Evolutionary conservation across 345 rosid species (phyloP).

Genomic region (Eutrema heterophyllum): DNA sequence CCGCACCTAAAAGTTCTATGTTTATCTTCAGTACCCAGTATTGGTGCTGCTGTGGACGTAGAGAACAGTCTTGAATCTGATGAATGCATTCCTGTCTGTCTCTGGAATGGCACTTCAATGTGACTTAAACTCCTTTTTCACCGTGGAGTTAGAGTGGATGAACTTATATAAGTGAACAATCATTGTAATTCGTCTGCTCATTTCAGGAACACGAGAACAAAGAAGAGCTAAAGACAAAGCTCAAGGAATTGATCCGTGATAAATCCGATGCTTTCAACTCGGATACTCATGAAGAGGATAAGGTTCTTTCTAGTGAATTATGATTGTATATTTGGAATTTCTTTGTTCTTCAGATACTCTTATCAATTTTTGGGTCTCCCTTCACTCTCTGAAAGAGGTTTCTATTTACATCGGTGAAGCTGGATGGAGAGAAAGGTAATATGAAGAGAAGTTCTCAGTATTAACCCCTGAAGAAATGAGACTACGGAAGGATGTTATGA

Average conservation of each 20-base stretch:
- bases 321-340: not conserved
- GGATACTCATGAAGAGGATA: constrained; percentile 65
- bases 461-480: constrained; percentile 57
- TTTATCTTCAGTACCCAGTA: constrained; percentile 56
- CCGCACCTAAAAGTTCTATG: constrained; percentile 43
- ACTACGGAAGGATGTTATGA: constrained; percentile 84
- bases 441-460: constrained; percentile 77
- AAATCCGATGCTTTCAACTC: constrained; percentile 82
- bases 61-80: constrained; percentile 78
- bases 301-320: constrained; percentile 42
- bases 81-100: constrained; percentile 60
- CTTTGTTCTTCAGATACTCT: not conserved
- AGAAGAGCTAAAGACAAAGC: constrained; percentile 69
- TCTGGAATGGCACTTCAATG: constrained; percentile 23
- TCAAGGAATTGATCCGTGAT: constrained; percentile 67
- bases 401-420: constrained; percentile 53
- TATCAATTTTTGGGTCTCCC: constrained; percentile 4
- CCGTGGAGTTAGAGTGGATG: constrained; percentile 23
- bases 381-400: constrained; percentile 7
- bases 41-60: constrained; percentile 92
- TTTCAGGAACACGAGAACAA: constrained; percentile 56
- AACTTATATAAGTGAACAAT: not conserved
- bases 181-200: not conserved
- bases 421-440: constrained; percentile 98
- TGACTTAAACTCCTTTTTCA: not conserved